A percentile compares a stretch with the other conserved stretches of the same genome.
These are phyloP conservation scores for Amauroascus niger DNA, from an alignment of 2,329 filamentous ascomycete genomes.

Conservation along the genomic window DNA sequence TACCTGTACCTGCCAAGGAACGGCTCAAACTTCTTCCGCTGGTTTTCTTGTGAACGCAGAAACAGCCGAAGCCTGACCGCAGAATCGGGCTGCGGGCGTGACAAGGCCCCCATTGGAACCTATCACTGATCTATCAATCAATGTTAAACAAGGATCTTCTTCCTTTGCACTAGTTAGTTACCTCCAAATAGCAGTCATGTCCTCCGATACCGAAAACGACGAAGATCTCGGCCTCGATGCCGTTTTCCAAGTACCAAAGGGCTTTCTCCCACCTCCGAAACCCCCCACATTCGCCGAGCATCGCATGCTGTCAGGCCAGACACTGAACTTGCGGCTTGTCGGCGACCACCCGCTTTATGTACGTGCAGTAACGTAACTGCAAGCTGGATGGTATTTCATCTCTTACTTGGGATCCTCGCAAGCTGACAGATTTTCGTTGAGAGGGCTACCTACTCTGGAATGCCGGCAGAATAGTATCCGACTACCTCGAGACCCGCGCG, in stretches of 20 bases:
- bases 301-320: slow-evolving; percentile 55
- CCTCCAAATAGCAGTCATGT: not conserved
- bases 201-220: not conserved
- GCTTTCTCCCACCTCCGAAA: slow-evolving; percentile 68
- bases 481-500: slow-evolving; percentile 65
- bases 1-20: no score
- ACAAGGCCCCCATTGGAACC: no score
- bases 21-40: no score
- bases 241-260: slow-evolving; percentile 72
- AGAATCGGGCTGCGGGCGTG: no score
- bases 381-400: no score
- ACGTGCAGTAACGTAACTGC: no score
- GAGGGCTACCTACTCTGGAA: slow-evolving; percentile 86
- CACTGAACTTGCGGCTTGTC: slow-evolving; percentile 64
- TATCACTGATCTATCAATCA: no score
- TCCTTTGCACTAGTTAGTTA: no score
- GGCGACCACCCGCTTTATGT: slow-evolving; percentile 81
- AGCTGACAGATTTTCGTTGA: slow-evolving; percentile 19
- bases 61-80: no score
- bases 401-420: not conserved
- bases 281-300: slow-evolving; percentile 64
- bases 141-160: no score
- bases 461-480: slow-evolving; percentile 65
- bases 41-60: no score
- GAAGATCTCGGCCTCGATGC: slow-evolving; percentile 32